Percentiles rank a stretch among this genome's conserved stretches.
phyloP scores from a whole-genome alignment of 2,329 filamentous ascomycete genomes.

The Fusarium ambrosium region DNA sequence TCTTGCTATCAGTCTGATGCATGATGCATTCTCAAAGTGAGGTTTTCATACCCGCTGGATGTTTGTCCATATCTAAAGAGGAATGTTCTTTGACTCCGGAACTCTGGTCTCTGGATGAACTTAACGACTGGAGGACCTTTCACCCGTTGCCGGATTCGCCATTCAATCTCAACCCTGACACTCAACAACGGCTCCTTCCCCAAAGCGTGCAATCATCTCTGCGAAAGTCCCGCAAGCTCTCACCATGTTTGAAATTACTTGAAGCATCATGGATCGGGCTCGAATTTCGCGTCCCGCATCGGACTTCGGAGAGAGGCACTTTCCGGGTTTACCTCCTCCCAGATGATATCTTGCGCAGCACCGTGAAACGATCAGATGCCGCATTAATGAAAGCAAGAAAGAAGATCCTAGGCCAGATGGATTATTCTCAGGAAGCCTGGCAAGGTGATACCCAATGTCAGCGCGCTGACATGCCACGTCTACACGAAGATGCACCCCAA shows the following conservation, averaged over 20 bases:
- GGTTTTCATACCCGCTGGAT: constrained; percentile 59
- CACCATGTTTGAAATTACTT: constrained; percentile 50
- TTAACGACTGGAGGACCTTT: constrained; percentile 49
- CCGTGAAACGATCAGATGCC: constrained; percentile 63
- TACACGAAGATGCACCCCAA: constrained; percentile 14
- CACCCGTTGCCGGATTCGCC: constrained; percentile 31
- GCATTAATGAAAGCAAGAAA: constrained; percentile 61
- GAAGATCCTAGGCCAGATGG: constrained; percentile 64
- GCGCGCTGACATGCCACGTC: constrained; percentile 18
- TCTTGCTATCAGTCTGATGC: not conserved
- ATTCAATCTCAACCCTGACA: not conserved
- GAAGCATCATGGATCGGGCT: constrained; percentile 59
- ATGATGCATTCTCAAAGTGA: constrained; percentile 31
- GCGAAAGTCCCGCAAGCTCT: constrained; percentile 43
- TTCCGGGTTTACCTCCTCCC: constrained; percentile 74
- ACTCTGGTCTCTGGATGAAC: constrained; percentile 20
- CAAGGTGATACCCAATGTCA: constrained; percentile 52
- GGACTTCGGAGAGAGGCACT: constrained; percentile 43
- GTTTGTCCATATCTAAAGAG: constrained; percentile 49
- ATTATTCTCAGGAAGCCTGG: constrained; percentile 71
- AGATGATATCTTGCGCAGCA: constrained; percentile 71
- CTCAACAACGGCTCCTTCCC: constrained; percentile 23
- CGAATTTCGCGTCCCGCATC: constrained; percentile 50
- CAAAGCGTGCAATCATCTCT: constrained; percentile 47
- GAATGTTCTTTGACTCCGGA: constrained; percentile 31